phyloP scores from a whole-genome alignment of 1,284 basidiomycete species.

The Apiotrichum laibachii region DNA sequence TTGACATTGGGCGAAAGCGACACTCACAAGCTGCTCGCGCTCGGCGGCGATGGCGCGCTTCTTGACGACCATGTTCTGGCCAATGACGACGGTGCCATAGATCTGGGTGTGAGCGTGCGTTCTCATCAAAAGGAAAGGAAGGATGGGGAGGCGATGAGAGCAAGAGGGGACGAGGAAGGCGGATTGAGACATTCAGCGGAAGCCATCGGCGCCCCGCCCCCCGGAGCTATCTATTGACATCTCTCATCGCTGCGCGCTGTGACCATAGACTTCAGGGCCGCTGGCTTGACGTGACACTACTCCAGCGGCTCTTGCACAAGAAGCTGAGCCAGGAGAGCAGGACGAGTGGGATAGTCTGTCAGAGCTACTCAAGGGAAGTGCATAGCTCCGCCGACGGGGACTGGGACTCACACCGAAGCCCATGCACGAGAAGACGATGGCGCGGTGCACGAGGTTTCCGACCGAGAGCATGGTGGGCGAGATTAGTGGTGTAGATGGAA shows the following conservation, averaged over 20 bases:
- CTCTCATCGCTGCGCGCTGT: too few relatives aligned
- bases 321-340: too few relatives aligned
- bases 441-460: conserved; percentile 21
- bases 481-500: not conserved
- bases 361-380: not conserved
- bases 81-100: conserved; percentile 23
- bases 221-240: too few relatives aligned
- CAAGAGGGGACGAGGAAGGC: not conserved
- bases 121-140: not conserved
- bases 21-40: not conserved
- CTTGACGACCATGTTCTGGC: conserved; percentile 23
- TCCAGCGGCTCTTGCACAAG: too few relatives aligned
- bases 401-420: conserved; percentile 19
- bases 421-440: conserved; percentile 18
- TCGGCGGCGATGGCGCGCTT: conserved; percentile 3
- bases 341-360: too few relatives aligned
- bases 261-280: too few relatives aligned
- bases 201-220: too few relatives aligned
- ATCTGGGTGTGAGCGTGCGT: conserved; percentile 10
- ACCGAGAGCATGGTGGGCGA: conserved; percentile 9
- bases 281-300: too few relatives aligned
- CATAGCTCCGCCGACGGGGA: not conserved
- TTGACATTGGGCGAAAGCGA: not conserved
- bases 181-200: too few relatives aligned
- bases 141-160: not conserved